Base-by-base conservation (phyloP, 257 asterid species). In the Solanum pinnatisectum region DNA sequence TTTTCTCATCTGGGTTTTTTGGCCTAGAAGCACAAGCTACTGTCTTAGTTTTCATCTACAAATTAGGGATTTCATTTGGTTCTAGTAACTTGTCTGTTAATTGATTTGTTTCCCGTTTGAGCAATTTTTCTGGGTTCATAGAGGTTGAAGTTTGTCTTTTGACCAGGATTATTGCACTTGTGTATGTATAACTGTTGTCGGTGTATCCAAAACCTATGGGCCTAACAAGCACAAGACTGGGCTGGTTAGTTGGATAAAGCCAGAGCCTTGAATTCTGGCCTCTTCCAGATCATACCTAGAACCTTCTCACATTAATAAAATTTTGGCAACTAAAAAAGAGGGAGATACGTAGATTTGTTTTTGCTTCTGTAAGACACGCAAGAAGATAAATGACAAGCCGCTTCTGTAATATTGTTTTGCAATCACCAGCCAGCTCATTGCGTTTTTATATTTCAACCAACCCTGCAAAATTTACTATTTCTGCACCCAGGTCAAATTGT, bases 341-440 rank as follows among this genome's bases (percentile, higher is more conserved):
- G 27, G 68, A 59, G 68, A 59, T 22, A 22, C 5, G 22, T 59
- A 59, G 27, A 59, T 59, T 52, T 56, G 63, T 59, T 59, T 59
- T 59, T 59, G 27, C 25, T 59, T 59, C 27, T 20, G 68, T 22
- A 7, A 3, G 37, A 37, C 8, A 37, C 40, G 40, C 8, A 37
- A 37, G 23, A 52, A 52, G 27, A 59, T 94, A 84, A 89, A 91
- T 88, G 92, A 86, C 87, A 89, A 90, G 87, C 89, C 93, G 91
- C 83, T 89, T 89, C 83, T 91, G 86, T 88, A 84, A 90, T 91
- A 90, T 92, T 36, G 59, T 87, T 78, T 88, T 87, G 71, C 94
- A 82, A 86, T 88, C 92, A 32, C 90, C 94, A 30, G 60, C 91
- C 44, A 67, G 74, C 87, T 90, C 87, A 15, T 87, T 88, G 88